phyloP scores from a whole-genome alignment of 169 alveolate species.

The Eimeria necatrix region DNA sequence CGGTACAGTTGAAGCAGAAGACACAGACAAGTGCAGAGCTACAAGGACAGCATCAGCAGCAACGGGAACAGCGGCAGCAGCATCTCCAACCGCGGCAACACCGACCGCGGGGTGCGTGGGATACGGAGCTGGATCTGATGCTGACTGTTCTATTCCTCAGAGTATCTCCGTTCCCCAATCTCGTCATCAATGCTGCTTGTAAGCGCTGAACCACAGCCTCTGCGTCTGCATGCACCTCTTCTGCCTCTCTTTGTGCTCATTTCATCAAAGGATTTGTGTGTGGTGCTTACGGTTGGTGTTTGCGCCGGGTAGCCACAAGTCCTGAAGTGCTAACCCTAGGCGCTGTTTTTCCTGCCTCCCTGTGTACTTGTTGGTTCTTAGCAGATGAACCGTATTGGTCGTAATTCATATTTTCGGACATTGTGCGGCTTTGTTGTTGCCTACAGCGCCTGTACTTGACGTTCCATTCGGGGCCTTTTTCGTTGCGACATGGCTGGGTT shows the following conservation, averaged over 20 bases:
- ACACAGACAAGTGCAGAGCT: not conserved
- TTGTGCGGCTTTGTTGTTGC: not conserved
- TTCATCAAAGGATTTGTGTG: not conserved
- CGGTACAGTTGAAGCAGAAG: not conserved
- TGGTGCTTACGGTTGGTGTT: not conserved
- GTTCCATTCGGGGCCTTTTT: constrained; percentile 72
- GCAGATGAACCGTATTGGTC: not conserved
- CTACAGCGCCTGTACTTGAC: constrained; percentile 72
- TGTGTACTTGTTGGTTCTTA: not conserved
- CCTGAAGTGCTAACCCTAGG: not conserved
- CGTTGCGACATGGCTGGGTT: constrained; percentile 55
- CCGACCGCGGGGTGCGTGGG: not conserved
- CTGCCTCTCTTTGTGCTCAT: not conserved
- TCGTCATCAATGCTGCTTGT: constrained; percentile 68
- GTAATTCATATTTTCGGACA: not conserved
- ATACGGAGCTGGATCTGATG: constrained; percentile 58
- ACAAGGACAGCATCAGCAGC: not conserved
- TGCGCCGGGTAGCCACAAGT: not conserved
- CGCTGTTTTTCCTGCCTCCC: not conserved
- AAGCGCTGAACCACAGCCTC: not conserved
- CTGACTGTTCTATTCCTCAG: constrained; percentile 67
- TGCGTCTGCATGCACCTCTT: too few relatives aligned
- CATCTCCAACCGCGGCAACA: not conserved
- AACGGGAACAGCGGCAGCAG: constrained; percentile 1
- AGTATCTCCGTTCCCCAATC: constrained; percentile 65